phyloP scores from a whole-genome alignment of 331 rosid species.

The Rhamnella rubrinervis region DNA sequence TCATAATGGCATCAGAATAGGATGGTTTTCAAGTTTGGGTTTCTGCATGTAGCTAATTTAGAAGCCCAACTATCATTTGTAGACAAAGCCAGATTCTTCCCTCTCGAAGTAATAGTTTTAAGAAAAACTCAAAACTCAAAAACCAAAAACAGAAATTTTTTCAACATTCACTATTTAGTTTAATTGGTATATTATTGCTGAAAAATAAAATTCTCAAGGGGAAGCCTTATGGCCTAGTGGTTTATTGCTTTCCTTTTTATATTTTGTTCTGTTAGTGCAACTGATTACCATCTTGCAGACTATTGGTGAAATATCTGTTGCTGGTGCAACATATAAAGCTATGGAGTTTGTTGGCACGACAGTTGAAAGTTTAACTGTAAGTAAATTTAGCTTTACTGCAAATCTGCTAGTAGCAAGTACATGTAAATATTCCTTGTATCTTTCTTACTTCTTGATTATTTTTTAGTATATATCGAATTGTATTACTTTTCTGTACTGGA shows the following conservation, averaged over 20 bases:
- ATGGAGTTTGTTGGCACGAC: slow-evolving; percentile 95
- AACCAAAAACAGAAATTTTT: too few species aligned
- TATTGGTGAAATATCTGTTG: slow-evolving; percentile 86
- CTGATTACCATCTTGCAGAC: slow-evolving; percentile 46
- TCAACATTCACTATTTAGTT: not conserved
- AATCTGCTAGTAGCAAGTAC: not conserved
- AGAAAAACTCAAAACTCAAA: too few species aligned
- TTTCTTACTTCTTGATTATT: not conserved
- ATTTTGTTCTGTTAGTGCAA: not conserved
- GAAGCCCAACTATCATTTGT: too few species aligned
- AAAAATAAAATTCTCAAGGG: not conserved
- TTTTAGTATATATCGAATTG: slow-evolving; percentile 4
- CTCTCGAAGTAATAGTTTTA: too few species aligned
- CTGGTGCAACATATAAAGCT: slow-evolving; percentile 93
- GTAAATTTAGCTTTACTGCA: slow-evolving; percentile 22
- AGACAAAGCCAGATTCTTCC: too few species aligned
- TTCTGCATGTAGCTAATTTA: too few species aligned
- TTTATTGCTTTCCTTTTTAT: not conserved
- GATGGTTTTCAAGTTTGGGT: too few species aligned
- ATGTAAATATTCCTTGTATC: not conserved
- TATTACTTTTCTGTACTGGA: slow-evolving; percentile 25
- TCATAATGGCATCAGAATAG: too few species aligned
- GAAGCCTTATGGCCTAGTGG: not conserved
- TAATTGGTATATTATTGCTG: not conserved
- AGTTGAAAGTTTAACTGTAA: slow-evolving; percentile 80